phyloP scores from a whole-genome alignment of 108 stramenopile species.

The Cyclotella kingstonii region DNA sequence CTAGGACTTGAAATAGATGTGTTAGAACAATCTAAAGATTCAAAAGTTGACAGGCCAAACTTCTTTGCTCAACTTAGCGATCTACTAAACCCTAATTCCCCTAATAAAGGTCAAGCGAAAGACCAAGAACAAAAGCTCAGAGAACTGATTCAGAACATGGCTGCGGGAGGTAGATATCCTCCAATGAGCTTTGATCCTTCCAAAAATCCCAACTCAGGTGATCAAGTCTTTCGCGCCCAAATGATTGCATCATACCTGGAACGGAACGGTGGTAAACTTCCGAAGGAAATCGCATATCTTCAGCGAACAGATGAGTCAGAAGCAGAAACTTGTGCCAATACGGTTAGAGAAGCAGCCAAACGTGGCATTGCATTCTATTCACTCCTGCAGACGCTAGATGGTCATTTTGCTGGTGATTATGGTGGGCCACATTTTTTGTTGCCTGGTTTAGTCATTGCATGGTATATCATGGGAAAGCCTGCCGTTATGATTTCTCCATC shows the following conservation, averaged over 20 bases:
- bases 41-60: conserved; percentile 8
- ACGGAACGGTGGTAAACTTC: conserved; percentile 27
- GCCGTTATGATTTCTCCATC: conserved; percentile 55
- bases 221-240: conserved; percentile 75
- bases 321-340: conserved; percentile 30
- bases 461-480: conserved; percentile 83
- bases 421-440: conserved; percentile 98
- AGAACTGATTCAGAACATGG: conserved; percentile 43
- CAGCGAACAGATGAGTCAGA: conserved; percentile 11
- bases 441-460: conserved; percentile 92
- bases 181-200: conserved; percentile 71
- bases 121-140: background rate
- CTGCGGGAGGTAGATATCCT: conserved; percentile 58
- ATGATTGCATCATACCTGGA: conserved; percentile 70
- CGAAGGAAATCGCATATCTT: conserved; percentile 30
- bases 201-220: conserved; percentile 73
- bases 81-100: background rate
- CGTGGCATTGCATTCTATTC: conserved; percentile 79
- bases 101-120: background rate
- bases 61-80: conserved; percentile 9
- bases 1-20: background rate
- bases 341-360: conserved; percentile 53
- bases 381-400: conserved; percentile 84
- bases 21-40: background rate
- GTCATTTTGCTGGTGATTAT: conserved; percentile 97